Evolutionary conservation across 1,139 yeast species (phyloP).

Genomic region (Diutina scorzettiae): DNA sequence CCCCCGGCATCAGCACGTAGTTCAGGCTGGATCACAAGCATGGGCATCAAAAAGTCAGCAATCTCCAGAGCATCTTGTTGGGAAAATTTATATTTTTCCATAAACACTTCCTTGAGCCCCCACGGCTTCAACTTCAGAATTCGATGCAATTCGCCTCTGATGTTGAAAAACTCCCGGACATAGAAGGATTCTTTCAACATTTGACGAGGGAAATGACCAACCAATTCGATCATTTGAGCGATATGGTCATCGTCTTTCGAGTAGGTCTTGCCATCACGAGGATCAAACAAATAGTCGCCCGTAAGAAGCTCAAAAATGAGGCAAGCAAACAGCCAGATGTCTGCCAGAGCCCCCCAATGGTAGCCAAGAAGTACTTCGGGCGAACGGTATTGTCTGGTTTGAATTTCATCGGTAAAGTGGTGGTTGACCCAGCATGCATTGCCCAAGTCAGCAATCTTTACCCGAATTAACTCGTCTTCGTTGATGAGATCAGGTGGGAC

Average conservation of each 20-base stretch:
- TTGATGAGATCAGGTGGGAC: conserved; percentile 16
- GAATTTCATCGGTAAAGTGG: conserved; percentile 40
- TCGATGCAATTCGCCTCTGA: conserved; percentile 17
- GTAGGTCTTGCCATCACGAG: conserved; percentile 34
- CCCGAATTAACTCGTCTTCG: conserved; percentile 36
- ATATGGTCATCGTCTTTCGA: conserved; percentile 39
- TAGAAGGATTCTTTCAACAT: conserved; percentile 33
- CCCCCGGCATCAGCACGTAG: conserved; percentile 74
- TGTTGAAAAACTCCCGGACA: conserved; percentile 31
- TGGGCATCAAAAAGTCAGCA: conserved; percentile 43
- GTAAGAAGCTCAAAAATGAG: conserved; percentile 34
- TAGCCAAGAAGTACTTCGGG: conserved; percentile 38
- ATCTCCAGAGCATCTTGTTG: conserved; percentile 21
- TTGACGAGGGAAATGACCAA: conserved; percentile 32
- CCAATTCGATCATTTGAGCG: conserved; percentile 36
- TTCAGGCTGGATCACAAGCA: conserved; percentile 62
- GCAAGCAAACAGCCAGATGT: conserved; percentile 39
- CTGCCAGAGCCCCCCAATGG: conserved; percentile 40
- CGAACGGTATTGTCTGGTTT: conserved; percentile 36
- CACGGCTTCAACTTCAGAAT: conserved; percentile 33
- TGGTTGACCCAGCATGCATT: conserved; percentile 40
- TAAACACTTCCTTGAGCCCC: conserved; percentile 35
- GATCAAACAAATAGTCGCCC: conserved; percentile 38
- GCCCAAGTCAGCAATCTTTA: conserved; percentile 39
- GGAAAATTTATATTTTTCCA: conserved; percentile 30